Evolutionary conservation across 179 eudicot species (phyloP).

Genomic region (Spergularia azorica): DNA sequence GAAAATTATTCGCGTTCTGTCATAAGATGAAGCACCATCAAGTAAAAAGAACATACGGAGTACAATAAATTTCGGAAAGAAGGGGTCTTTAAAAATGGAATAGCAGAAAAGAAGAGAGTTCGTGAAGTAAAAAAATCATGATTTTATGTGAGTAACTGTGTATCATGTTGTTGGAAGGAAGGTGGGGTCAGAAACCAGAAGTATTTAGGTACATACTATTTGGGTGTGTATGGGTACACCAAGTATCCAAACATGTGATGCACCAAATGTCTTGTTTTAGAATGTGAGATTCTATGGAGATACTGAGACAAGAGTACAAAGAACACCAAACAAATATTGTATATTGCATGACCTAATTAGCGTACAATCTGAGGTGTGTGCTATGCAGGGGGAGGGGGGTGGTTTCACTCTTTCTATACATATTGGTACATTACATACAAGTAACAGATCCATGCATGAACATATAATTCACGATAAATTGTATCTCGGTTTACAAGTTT

Average conservation of each 20-base stretch:
- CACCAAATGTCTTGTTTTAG: slow-evolving; percentile 28
- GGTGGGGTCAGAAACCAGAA: slow-evolving; percentile 24
- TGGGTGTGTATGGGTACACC: slow-evolving; percentile 24
- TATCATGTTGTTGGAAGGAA: background rate
- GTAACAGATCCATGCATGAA: too few relatives aligned
- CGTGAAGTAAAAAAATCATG: too few relatives aligned
- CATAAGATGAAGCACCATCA: too few relatives aligned
- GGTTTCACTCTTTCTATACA: background rate
- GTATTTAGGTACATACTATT: slow-evolving; percentile 18
- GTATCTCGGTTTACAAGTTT: too few relatives aligned
- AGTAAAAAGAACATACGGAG: too few relatives aligned
- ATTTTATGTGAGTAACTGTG: background rate
- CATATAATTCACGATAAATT: too few relatives aligned
- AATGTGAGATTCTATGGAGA: slow-evolving; percentile 28
- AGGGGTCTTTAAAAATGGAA: too few relatives aligned
- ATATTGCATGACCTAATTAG: slow-evolving; percentile 33
- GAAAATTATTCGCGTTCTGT: too few relatives aligned
- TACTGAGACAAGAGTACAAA: slow-evolving; percentile 19
- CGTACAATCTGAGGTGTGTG: slow-evolving; percentile 19
- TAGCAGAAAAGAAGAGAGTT: too few relatives aligned
- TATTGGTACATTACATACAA: background rate
- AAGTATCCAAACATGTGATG: slow-evolving; percentile 28
- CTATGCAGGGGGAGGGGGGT: too few relatives aligned
- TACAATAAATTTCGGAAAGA: too few relatives aligned
- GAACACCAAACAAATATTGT: slow-evolving; percentile 14